Percentiles rank a stretch among this genome's conserved stretches.
These are phyloP conservation scores for Micractinium sp. DNA, from an alignment of 139 green algal genomes.

Conservation along the genomic window DNA sequence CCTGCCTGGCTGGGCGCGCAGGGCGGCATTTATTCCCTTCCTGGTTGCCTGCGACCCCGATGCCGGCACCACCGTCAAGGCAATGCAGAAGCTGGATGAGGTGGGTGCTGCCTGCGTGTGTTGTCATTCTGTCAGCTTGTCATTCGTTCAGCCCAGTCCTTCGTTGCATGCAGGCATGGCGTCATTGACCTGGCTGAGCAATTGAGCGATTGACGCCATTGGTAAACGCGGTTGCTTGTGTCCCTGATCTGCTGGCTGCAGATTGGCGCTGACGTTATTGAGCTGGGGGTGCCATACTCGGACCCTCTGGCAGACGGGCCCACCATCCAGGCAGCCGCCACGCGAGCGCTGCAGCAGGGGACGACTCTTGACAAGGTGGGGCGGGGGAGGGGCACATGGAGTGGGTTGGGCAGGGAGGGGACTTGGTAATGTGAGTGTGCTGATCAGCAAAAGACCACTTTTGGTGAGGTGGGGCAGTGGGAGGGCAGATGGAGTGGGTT, in stretches of 20 bases:
- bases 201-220: too few relatives aligned
- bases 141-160: too few relatives aligned
- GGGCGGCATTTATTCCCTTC: conserved; percentile 94
- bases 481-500: too few relatives aligned
- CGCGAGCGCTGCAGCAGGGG: conserved; percentile 82
- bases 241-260: conserved; percentile 57
- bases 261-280: conserved; percentile 91
- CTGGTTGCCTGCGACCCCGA: conserved; percentile 95
- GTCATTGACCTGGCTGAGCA: too few relatives aligned
- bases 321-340: conserved; percentile 93
- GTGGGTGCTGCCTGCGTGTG: background rate
- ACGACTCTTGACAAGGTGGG: conserved; percentile 77
- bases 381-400: background rate
- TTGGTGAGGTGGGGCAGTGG: too few relatives aligned
- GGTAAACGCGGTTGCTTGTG: too few relatives aligned
- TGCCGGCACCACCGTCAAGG: conserved; percentile 85
- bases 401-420: background rate
- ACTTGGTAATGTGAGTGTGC: background rate
- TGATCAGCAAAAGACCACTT: background rate
- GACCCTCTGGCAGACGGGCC: conserved; percentile 96
- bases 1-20: conserved; percentile 36
- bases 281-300: conserved; percentile 95
- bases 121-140: too few relatives aligned
- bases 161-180: too few relatives aligned
- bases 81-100: conserved; percentile 77